phyloP scores from a whole-genome alignment of 78 protist genomes.

The Cyanophora paradoxa region DNA sequence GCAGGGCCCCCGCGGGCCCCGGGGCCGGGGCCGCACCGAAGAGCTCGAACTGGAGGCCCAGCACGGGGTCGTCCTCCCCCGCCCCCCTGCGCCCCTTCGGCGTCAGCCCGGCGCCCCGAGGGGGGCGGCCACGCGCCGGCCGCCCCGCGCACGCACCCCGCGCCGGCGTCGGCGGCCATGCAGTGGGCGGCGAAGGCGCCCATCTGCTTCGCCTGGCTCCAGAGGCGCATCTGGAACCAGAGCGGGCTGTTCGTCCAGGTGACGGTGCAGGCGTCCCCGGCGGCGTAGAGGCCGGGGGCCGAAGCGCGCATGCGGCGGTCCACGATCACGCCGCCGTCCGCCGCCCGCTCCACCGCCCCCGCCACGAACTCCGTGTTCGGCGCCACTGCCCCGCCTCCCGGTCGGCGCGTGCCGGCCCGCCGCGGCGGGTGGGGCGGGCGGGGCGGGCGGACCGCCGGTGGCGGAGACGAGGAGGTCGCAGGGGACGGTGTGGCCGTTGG shows the following conservation, averaged over 20 bases:
- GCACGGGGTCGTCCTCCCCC: too few species aligned
- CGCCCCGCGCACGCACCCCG: background rate
- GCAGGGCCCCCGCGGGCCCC: too few species aligned
- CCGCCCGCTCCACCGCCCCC: background rate
- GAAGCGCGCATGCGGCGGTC: background rate
- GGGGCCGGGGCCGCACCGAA: too few species aligned
- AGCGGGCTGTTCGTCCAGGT: background rate
- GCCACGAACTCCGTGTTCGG: background rate
- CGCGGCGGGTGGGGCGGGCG: too few species aligned
- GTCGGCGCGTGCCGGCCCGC: too few species aligned
- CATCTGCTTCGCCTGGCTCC: background rate
- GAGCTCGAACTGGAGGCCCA: conserved; percentile 11
- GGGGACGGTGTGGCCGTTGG: background rate
- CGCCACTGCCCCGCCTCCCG: too few species aligned
- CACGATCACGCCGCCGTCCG: background rate
- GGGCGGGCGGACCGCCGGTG: background rate
- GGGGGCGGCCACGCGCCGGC: too few species aligned
- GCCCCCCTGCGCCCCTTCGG: too few species aligned
- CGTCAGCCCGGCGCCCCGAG: too few species aligned
- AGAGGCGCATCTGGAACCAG: conserved; percentile 8
- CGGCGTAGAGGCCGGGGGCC: background rate
- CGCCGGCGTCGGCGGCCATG: background rate
- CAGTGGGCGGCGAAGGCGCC: background rate
- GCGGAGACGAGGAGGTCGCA: background rate
- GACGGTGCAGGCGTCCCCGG: conserved; percentile 10